Evolutionary conservation across 176 grass and related monocot genomes (phyloP), one percentile per base, ranked within the genome.

Genomic region (Lolium rigidum): DNA sequence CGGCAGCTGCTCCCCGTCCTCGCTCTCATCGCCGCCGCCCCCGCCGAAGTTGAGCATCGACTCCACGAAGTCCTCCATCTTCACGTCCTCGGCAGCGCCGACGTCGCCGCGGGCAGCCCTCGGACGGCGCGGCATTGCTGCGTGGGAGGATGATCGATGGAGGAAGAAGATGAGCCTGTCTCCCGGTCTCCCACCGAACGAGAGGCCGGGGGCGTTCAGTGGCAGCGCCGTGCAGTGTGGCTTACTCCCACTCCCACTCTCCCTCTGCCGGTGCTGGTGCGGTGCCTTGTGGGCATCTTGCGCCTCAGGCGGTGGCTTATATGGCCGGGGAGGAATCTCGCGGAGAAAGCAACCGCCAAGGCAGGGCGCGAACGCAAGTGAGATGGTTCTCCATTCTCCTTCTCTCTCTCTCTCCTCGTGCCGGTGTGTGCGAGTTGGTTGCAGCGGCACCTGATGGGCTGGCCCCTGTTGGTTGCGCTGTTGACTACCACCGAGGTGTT

Each of bases 11-110:
- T 87, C 48, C 58, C 79, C 67, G 9, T 73, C 85, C 2, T 79
- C 92, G 7, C 71, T 88, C 15, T 87, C 93, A 0, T 83, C 84
- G 1, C 11, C 71, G 1, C 52, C 88, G 1, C 50, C 60, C 0
- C 18, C 71, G 25, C 49, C 80, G 76, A 84, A 80, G 76, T 91
- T 85, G 74, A 91, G 70, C 39, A 88, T 82, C 51, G 85, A 88
- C 69, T 87, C 61, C 16, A 81, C 70, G 60, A 91, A 88, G 81
- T 91, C 89, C 77, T 91, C 89, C 76, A 22, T 77, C 89, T 88
- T 88, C 85, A 81, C 69, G 50, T 91, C 89, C 81, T 91, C 89
- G 70, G 71, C 80, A 17, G 15, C 16, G 48, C 76, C 57, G 63
- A 64, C 31, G 69, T 39, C 31, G 22, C 39, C 75, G 14, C 48